phyloP scores from a whole-genome alignment of 768 basidiomycete genomes.

The Cyathus striatus region DNA sequence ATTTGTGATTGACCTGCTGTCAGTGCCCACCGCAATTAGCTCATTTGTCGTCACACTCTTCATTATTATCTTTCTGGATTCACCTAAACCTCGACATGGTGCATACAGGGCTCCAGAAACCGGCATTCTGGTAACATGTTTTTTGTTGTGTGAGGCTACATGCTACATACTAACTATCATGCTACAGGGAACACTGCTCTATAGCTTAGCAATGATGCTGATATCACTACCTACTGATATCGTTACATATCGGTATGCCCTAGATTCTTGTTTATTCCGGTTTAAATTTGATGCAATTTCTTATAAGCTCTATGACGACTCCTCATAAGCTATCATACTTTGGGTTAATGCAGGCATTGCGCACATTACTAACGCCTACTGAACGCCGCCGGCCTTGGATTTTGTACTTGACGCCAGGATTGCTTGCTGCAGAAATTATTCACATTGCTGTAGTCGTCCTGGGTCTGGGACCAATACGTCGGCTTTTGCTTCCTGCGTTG shows the following conservation, averaged over 20 bases:
- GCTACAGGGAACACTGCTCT: conserved; percentile 51
- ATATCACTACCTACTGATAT: conserved; percentile 66
- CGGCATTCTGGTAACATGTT: conserved; percentile 38
- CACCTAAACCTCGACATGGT: conserved; percentile 56
- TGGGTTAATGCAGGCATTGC: conserved; percentile 50
- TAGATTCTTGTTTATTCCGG: conserved; percentile 2
- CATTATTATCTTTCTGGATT: conserved; percentile 53
- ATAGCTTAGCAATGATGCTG: conserved; percentile 61
- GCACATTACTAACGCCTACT: conserved; percentile 73
- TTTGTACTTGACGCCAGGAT: conserved; percentile 72
- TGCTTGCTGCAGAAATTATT: conserved; percentile 54
- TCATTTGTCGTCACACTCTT: conserved; percentile 54
- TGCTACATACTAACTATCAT: neutral
- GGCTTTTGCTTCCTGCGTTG: conserved; percentile 38
- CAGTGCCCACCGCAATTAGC: conserved; percentile 40
- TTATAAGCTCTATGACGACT: conserved; percentile 78
- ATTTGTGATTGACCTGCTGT: neutral
- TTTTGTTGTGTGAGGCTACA: neutral
- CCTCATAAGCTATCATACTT: conserved; percentile 72
- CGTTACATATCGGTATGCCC: conserved; percentile 66
- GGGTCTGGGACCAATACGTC: conserved; percentile 40
- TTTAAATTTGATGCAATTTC: conserved; percentile 4
- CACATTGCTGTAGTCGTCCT: conserved; percentile 44
- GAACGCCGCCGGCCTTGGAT: conserved; percentile 78
- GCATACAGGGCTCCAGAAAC: conserved; percentile 60